phyloP scores from a whole-genome alignment of 352 stramenopile genomes.

The Phytophthora capsici region DNA sequence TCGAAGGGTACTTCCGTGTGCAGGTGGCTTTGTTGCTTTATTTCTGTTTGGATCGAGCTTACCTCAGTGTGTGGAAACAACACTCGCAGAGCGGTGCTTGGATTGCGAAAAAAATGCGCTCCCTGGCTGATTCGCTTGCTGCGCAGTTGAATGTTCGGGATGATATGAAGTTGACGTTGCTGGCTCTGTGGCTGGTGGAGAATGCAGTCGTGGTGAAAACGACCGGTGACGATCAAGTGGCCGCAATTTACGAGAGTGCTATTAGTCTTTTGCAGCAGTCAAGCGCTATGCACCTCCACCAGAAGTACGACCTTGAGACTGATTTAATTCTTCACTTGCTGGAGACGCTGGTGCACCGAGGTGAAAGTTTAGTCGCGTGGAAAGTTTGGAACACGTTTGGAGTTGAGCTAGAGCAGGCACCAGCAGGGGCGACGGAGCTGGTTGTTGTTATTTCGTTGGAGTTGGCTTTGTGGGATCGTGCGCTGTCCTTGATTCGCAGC shows the following conservation, averaged over 20 bases:
- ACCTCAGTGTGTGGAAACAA: conserved; percentile 57
- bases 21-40: conserved; percentile 78
- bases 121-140: conserved; percentile 72
- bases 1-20: conserved; percentile 82
- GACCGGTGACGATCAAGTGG: conserved; percentile 62
- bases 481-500: conserved; percentile 63
- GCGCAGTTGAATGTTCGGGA: conserved; percentile 76
- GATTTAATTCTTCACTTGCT: conserved; percentile 79
- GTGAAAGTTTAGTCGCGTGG: conserved; percentile 79
- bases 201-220: conserved; percentile 81
- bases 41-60: conserved; percentile 79
- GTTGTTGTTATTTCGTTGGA: conserved; percentile 81
- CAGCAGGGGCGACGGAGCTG: conserved; percentile 64
- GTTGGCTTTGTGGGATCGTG: conserved; percentile 77
- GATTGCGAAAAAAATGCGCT: conserved; percentile 69
- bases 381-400: conserved; percentile 88
- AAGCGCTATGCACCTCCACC: conserved; percentile 75
- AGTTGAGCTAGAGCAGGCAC: conserved; percentile 57
- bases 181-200: conserved; percentile 83
- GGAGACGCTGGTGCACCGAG: conserved; percentile 78
- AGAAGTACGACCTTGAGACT: conserved; percentile 75
- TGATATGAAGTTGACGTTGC: conserved; percentile 83
- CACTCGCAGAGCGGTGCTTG: conserved; percentile 56
- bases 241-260: conserved; percentile 67
- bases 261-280: conserved; percentile 71